A percentile compares a stretch with the other conserved stretches of the same genome.
Conservation (phyloP, 2,329 filamentous ascomycete genomes). For the Neophaeococcomyces aloes region DNA sequence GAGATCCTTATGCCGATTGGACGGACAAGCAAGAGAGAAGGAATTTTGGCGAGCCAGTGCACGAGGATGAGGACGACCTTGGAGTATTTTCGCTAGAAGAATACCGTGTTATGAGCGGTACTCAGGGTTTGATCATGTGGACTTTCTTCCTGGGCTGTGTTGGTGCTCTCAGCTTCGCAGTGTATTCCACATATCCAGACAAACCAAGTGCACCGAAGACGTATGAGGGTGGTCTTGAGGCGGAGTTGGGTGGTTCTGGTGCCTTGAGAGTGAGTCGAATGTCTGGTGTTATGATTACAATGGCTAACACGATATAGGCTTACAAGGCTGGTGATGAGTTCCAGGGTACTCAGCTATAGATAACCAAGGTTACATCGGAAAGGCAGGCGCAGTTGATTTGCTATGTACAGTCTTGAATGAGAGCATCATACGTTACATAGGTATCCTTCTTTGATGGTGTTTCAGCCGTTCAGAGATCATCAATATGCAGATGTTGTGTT, state of each 20-base stretch:
- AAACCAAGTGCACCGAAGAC: conserved; percentile 57
- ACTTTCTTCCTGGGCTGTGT: conserved; percentile 56
- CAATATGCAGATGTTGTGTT: too few species aligned
- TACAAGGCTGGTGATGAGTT: conserved; percentile 6
- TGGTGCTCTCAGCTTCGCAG: conserved; percentile 54
- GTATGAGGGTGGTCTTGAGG: conserved; percentile 58
- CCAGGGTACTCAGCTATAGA: not conserved
- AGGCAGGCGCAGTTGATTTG: conserved; percentile 3
- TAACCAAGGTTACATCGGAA: not conserved
- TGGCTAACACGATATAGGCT: conserved; percentile 4
- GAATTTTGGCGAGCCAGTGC: conserved; percentile 91
- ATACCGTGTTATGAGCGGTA: conserved; percentile 72
- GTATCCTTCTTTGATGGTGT: too few species aligned
- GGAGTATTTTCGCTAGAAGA: conserved; percentile 82
- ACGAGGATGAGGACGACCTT: conserved; percentile 91
- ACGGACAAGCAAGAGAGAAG: conserved; percentile 96
- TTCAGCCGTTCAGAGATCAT: too few species aligned
- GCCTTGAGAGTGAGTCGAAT: conserved; percentile 51
- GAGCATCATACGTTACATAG: not conserved
- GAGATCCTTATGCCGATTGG: conserved; percentile 87
- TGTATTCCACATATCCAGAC: conserved; percentile 63
- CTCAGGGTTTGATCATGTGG: conserved; percentile 59
- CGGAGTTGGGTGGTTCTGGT: conserved; percentile 61
- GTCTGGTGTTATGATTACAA: not conserved
- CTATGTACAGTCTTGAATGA: conserved; percentile 3